These are phyloP conservation scores for Endotrypanum monterogeii DNA, from an alignment of 208 protist species.

Conservation along the genomic window DNA sequence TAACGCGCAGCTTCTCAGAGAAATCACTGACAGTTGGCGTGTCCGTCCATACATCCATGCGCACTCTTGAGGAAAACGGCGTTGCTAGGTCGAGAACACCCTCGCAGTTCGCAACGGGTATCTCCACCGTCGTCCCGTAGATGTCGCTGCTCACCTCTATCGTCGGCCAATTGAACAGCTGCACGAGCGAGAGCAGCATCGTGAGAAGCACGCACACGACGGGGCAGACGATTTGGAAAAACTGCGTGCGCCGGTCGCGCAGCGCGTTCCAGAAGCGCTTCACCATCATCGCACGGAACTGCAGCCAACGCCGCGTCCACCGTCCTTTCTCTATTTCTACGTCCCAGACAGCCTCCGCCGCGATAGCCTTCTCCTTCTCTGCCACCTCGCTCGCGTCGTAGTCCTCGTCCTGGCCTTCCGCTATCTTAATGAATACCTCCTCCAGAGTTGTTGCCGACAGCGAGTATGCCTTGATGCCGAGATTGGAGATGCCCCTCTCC, in stretches of 20 bases:
- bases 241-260: conserved; percentile 54
- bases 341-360: not conserved
- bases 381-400: not conserved
- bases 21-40: not conserved
- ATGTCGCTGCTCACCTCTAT: conserved; percentile 32
- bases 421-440: conserved; percentile 73
- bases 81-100: conserved; percentile 17
- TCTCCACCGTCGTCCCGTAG: conserved; percentile 33
- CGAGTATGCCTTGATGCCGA: conserved; percentile 53
- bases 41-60: conserved; percentile 20
- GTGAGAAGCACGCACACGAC: conserved; percentile 59
- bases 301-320: conserved; percentile 19
- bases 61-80: conserved; percentile 8
- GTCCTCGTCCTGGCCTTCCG: conserved; percentile 13
- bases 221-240: conserved; percentile 63
- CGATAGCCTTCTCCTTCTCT: not conserved
- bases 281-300: conserved; percentile 49
- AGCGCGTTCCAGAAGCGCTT: conserved; percentile 56
- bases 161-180: conserved; percentile 5
- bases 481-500: conserved; percentile 29
- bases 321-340: conserved; percentile 24
- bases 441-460: conserved; percentile 76
- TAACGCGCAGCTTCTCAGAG: conserved; percentile 8
- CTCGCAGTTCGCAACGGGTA: conserved; percentile 36
- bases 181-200: conserved; percentile 48